phyloP scores from a whole-genome alignment of 2,329 filamentous ascomycete species.

The Cordyceps pruinosa region DNA sequence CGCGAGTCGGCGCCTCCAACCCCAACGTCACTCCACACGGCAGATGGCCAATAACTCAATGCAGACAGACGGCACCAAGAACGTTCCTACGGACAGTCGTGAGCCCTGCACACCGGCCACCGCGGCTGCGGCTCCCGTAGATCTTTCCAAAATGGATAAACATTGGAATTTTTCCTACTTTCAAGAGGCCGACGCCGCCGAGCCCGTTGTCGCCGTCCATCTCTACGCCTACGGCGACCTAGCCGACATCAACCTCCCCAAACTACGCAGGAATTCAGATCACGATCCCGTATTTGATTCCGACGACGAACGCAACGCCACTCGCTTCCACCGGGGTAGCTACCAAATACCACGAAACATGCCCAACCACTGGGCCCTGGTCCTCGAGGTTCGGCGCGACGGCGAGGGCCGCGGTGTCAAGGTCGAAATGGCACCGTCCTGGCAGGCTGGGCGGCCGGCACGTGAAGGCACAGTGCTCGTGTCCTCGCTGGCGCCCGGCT shows the following conservation, averaged over 20 bases:
- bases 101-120: neutral
- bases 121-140: neutral
- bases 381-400: neutral
- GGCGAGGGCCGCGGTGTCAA: neutral
- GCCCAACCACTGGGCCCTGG: conserved; percentile 4
- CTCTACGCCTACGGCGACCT: neutral
- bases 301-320: neutral
- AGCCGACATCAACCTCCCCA: neutral
- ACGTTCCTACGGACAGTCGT: neutral
- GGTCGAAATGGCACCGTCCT: neutral
- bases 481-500: neutral
- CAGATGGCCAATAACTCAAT: no score
- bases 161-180: conserved; percentile 5
- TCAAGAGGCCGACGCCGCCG: neutral
- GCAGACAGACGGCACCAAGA: neutral
- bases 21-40: neutral
- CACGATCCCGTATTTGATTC: neutral
- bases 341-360: neutral
- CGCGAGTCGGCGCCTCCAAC: neutral
- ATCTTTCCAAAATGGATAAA: neutral
- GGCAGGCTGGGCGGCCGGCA: neutral
- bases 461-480: conserved; percentile 4
- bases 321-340: neutral
- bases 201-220: neutral
- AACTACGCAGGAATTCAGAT: neutral